Conservation (phyloP, 495 filamentous ascomycete genomes). For the Trichocladium antarcticum region DNA sequence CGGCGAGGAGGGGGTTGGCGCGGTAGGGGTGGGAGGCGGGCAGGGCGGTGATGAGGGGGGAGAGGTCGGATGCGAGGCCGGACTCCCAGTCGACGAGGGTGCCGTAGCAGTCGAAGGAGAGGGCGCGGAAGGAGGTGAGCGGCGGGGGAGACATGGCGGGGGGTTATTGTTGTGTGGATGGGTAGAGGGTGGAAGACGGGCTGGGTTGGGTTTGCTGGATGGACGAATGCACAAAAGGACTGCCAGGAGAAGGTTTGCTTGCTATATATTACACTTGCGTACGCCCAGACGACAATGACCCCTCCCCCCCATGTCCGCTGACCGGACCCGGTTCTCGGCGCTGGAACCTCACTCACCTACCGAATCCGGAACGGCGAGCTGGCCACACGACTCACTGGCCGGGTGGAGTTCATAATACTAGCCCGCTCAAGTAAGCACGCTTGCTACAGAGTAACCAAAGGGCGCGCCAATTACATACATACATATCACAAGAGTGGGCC, state of each 20-base stretch:
- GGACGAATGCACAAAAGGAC: too few relatives aligned
- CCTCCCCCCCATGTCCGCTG: neutral
- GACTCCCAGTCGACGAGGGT: conserved; percentile 71
- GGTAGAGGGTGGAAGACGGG: neutral
- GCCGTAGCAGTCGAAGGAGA: conserved; percentile 78
- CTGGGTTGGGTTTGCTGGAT: too few relatives aligned
- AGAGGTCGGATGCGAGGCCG: conserved; percentile 23
- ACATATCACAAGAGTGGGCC: too few relatives aligned
- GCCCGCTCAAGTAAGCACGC: too few relatives aligned
- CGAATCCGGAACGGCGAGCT: neutral
- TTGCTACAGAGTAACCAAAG: too few relatives aligned
- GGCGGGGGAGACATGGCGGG: too few relatives aligned
- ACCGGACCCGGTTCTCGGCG: neutral
- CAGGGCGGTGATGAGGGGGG: conserved; percentile 34
- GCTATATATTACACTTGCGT: too few relatives aligned
- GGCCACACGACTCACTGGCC: neutral
- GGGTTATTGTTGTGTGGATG: neutral
- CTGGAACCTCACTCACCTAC: neutral
- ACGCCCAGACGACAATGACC: too few relatives aligned
- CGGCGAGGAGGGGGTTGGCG: conserved; percentile 23
- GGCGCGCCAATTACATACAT: too few relatives aligned
- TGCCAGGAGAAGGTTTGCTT: too few relatives aligned
- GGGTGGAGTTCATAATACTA: too few relatives aligned
- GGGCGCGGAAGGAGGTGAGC: conserved; percentile 30
- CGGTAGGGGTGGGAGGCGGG: conserved; percentile 34